These are phyloP conservation scores for Populus hybrid DNA, from an alignment of 441 rosid genomes.

Conservation along the genomic window DNA sequence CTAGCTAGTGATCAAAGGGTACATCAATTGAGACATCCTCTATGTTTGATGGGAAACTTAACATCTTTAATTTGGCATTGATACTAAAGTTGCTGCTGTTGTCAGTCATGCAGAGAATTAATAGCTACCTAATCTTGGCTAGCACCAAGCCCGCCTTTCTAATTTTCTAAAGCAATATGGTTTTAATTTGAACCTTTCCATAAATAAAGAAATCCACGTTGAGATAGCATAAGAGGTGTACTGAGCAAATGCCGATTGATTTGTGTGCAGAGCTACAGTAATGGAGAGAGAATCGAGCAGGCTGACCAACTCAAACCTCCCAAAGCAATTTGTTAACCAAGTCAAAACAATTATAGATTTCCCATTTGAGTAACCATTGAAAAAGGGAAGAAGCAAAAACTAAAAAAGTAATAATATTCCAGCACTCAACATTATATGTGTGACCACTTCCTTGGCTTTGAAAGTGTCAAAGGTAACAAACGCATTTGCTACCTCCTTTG, in stretches of 20 bases:
- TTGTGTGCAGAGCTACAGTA: neutral
- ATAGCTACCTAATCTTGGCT: neutral
- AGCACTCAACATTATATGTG: neutral
- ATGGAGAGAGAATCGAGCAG: neutral
- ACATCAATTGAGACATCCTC: too few relatives aligned
- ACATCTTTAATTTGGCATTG: too few relatives aligned
- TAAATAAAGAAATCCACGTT: neutral
- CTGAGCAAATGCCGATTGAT: neutral
- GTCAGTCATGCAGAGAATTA: too few relatives aligned
- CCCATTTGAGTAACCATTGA: neutral
- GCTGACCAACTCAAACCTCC: constrained; percentile 11
- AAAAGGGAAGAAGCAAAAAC: neutral
- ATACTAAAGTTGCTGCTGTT: too few relatives aligned
- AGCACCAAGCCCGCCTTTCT: neutral
- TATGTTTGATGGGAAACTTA: too few relatives aligned
- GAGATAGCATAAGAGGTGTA: neutral
- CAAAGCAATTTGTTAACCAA: constrained; percentile 2
- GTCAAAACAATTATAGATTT: neutral
- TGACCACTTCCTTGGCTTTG: constrained; percentile 27
- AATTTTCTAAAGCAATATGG: too few relatives aligned
- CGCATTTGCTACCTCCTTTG: neutral
- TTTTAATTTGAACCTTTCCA: too few relatives aligned
- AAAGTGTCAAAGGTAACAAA: constrained; percentile 20
- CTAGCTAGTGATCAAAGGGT: too few relatives aligned
- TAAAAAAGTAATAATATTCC: neutral